Conservation (phyloP, 2,329 filamentous ascomycete species). For the Nothophoma quercina region DNA sequence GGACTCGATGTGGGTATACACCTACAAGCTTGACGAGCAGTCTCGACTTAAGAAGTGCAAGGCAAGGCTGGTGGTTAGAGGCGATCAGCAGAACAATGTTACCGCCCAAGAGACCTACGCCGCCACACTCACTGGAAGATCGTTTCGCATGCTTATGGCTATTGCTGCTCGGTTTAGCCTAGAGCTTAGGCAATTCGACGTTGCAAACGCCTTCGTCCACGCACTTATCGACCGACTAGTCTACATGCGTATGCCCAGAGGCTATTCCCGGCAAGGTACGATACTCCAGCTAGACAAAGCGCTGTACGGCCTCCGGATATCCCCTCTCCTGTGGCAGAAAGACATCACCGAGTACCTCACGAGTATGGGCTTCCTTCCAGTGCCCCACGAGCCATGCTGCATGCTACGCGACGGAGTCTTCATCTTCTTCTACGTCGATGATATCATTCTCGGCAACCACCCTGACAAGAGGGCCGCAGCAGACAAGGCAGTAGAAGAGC, state of each 20-base stretch:
- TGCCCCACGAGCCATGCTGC: slow-evolving; percentile 15
- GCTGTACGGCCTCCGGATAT: slow-evolving; percentile 10
- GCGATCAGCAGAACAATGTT: not conserved
- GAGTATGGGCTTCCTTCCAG: not conserved
- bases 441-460: slow-evolving; percentile 16
- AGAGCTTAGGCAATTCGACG: slow-evolving; percentile 9
- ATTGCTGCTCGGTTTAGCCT: not conserved
- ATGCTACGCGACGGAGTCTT: slow-evolving; percentile 13
- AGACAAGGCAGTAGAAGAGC: not conserved
- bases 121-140: slow-evolving; percentile 11
- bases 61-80: too few relatives aligned
- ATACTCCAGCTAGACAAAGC: slow-evolving; percentile 7
- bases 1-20: slow-evolving; percentile 15
- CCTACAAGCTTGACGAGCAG: slow-evolving; percentile 11
- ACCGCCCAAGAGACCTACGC: slow-evolving; percentile 15
- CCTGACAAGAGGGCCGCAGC: not conserved
- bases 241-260: slow-evolving; percentile 10
- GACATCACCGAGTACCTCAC: slow-evolving; percentile 2
- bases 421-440: slow-evolving; percentile 11
- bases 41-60: too few relatives aligned
- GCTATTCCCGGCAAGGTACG: not conserved
- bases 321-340: slow-evolving; percentile 7
- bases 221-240: slow-evolving; percentile 5
- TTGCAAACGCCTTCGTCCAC: slow-evolving; percentile 10
- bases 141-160: not conserved